Conservation (phyloP, 2,329 filamentous ascomycete species). For the Trichophyton mentagrophytes region DNA sequence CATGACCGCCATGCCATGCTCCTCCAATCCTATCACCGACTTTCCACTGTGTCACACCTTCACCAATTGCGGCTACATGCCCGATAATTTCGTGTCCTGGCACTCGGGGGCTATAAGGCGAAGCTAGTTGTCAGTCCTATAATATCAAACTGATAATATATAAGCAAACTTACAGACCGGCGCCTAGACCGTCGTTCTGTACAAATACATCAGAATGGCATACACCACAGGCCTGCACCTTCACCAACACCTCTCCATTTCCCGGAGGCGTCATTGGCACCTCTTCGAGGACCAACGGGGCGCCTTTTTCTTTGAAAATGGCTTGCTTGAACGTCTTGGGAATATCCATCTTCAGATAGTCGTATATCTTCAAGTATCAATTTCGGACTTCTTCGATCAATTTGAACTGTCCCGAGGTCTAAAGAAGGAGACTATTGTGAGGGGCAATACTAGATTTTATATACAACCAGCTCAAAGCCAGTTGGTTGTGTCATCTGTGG, state of each 20-base stretch:
- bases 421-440: not conserved
- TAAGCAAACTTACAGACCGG: conserved; percentile 33
- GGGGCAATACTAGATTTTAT: not conserved
- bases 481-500: not conserved
- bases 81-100: conserved; percentile 64
- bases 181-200: conserved; percentile 40
- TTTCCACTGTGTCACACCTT: conserved; percentile 40
- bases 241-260: conserved; percentile 51
- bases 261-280: conserved; percentile 45
- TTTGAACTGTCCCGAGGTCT: not conserved
- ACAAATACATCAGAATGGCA: conserved; percentile 51
- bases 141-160: not conserved
- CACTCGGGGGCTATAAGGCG: conserved; percentile 39
- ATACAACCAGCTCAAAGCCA: not conserved
- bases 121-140: not conserved
- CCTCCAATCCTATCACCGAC: conserved; percentile 56
- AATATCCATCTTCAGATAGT: conserved; percentile 19
- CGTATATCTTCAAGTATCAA: not conserved
- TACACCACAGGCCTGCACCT: conserved; percentile 59
- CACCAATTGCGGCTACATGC: conserved; percentile 49
- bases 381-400: not conserved
- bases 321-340: conserved; percentile 58
- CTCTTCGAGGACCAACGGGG: conserved; percentile 47
- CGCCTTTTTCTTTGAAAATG: conserved; percentile 42
- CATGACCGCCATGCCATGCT: conserved; percentile 52